Evolutionary conservation across 176 grass and related monocot species (phyloP), one percentile per base, ranked within the genome.

Genomic region (Metroxylon sagu): DNA sequence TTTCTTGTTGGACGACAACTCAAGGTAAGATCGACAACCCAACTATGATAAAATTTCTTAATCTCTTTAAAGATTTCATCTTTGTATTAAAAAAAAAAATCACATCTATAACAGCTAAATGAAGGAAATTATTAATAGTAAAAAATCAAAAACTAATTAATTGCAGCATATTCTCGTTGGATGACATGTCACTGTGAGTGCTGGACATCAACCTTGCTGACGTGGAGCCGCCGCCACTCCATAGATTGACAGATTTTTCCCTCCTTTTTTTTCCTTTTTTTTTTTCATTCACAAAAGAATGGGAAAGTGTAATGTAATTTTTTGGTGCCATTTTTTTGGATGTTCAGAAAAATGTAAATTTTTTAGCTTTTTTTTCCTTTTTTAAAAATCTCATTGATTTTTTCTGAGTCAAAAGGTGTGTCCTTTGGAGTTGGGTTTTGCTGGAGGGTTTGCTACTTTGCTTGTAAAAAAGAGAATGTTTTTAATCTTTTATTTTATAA

Each of bases 1-100:
- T 50, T 90, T 96, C 74, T 67, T 96, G 60, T 61, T 90, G 74
- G 91, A 96, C 26, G 86, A 90, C n/a, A n/a, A 96, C 15, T 90
- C 86, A 29, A 90, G 91, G 91, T 96, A 86, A 52, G 25, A 39
- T 14, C 53, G 12, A 39, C 6, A 77, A 68, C 16, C 49, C 2
- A 30, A n/a, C n/a, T n/a, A n/a, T n/a, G n/a, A n/a, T 16, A 26
- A 19, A 14, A 56, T 26, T 39, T 39, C 35, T 10, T 2, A 39
- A 39, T 10, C 35, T 39, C 35, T 10, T 39, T 39, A 39, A 12
- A 8, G 35, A 10, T 10, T 39, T 39, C 35, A 39, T 39, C 35
- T 10, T 12, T 39, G 7, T 8, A 39, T 39, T n/a, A 10, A 39
- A 39, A 39, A n/a, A n/a, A n/a, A 39, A 39, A 12, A 39, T 39